Base-by-base conservation (phyloP, 257 asterid species). In the Striga asiatica region DNA sequence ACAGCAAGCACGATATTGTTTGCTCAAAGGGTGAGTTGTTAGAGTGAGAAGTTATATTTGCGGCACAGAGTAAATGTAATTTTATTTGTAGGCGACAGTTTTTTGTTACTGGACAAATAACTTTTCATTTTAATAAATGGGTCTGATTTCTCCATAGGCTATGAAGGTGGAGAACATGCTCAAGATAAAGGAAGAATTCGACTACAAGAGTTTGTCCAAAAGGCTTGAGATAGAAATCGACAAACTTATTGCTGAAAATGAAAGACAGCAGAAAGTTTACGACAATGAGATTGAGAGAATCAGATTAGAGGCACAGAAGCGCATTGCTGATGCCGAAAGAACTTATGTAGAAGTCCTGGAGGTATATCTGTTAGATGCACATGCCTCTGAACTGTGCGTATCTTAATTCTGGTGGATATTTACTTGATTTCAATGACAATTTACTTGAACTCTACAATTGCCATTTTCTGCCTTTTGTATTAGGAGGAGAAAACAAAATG, bases 161-260 rank as follows among this genome's bases (percentile, higher is more conserved):
- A 88, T 92, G 99, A 88, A 88, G 82, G 99, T 92, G 77, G 96
- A 88, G 79, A 92, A 92, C 74, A 92, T 92, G 99, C 80, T 92
- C 88, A 88, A 83, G 76, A 88, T 92, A 46, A 92, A 92, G 76
- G 99, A 92, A 73, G 99, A 92, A 70, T 92, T 79, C 24, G 99
- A 92, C 67, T 92, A 88, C 75, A 92, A 83, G 81, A 88, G 95
- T 62, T 71, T 92, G 77, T 73, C 91, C 39, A 88, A 75, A 68
- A 79, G 88, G 64, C 83, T 88, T 16, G 94, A 92, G 87, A 79
- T 85, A 57, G 96, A 92, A 77, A 74, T 88, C 39, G 99, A 92
- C 70, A 82, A 74, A 78, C 89, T 88, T 54, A 83, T 78, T 51
- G 86, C 88, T 62, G 97, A 83, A 76, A 85, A 85, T 68, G 99